Base-by-base conservation (phyloP, 2,329 filamentous ascomycete genomes). In the Cladophialophora chaetospira region DNA sequence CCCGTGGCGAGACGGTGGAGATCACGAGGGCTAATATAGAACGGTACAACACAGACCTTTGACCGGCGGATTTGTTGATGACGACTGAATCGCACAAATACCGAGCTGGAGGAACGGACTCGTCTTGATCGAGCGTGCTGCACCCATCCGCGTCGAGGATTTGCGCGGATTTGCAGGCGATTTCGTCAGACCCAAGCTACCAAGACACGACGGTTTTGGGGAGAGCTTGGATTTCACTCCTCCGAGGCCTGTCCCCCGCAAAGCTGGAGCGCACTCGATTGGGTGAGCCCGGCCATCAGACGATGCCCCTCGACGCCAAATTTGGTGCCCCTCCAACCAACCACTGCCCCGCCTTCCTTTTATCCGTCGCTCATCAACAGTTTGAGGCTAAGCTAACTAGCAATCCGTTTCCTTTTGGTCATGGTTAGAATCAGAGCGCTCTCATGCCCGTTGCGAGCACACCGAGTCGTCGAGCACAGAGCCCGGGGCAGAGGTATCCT, bases 1-100 rank as follows among this genome's bases (percentile, higher is more conserved):
- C 29, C 43, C 36, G 49, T 47, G 47, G 11, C 28, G 9, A 35
- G 50, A 29, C 50, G 43, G 48, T n/a, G 57, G 57, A 56, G 52
- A 50, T 33, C 57, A 55, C 44, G 48, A 48, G 57, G 43, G 43
- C 53, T 56, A 60, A 60, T 53, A 53, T 53, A 53, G 40, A 17
- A 50, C 29, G 36, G 47, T 9, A 35, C 35, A 42, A 21, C 23
- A 26, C 25, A 40, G 45, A 13, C 19, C 19, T 4, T 43, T 25
- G 15, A 51, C 48, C 2, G 43, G 38, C 52, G 35, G 42, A 38
- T 43, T 15, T 3, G 23, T 23, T 25, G 47, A 58, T 58, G 55
- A 54, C 55, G 51, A 57, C 40, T 36, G 36, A 29, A 25, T 42
- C 46, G 50, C 45, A 43, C 42, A 10, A 43, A 45, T 46, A 40